phyloP scores from a whole-genome alignment of 139 green algal species.

The Choricystis sp. region DNA sequence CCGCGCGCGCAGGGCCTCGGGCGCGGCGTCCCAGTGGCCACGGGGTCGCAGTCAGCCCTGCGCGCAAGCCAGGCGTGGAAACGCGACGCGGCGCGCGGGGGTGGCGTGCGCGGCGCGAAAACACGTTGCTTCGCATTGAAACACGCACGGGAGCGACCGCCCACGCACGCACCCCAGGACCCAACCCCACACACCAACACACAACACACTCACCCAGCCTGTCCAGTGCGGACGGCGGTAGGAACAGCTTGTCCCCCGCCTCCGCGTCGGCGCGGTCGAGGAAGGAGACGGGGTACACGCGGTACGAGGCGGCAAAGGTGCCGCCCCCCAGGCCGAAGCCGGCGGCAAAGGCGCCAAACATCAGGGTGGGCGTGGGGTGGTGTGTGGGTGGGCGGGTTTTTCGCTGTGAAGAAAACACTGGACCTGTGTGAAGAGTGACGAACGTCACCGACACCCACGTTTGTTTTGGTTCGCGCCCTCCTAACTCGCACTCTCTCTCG shows the following conservation, averaged over 20 bases:
- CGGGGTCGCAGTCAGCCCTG: too few species aligned
- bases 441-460: too few species aligned
- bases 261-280: constrained; percentile 81
- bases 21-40: too few species aligned
- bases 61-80: too few species aligned
- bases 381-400: too few species aligned
- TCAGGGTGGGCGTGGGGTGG: background rate
- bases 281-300: constrained; percentile 85
- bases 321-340: constrained; percentile 8
- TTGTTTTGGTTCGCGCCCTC: too few species aligned
- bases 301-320: constrained; percentile 64
- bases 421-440: too few species aligned
- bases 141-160: background rate
- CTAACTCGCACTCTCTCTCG: too few species aligned
- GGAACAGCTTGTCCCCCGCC: constrained; percentile 88
- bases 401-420: too few species aligned
- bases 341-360: constrained; percentile 12
- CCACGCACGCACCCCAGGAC: background rate
- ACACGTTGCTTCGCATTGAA: background rate
- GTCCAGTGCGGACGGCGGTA: constrained; percentile 89
- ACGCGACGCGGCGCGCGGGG: too few species aligned
- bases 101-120: too few species aligned
- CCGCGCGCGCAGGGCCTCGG: too few species aligned
- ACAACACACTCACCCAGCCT: constrained; percentile 49
- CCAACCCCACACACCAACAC: background rate